phyloP scores from a whole-genome alignment of 2,329 filamentous ascomycete genomes.

The Juglanconis oblonga region DNA sequence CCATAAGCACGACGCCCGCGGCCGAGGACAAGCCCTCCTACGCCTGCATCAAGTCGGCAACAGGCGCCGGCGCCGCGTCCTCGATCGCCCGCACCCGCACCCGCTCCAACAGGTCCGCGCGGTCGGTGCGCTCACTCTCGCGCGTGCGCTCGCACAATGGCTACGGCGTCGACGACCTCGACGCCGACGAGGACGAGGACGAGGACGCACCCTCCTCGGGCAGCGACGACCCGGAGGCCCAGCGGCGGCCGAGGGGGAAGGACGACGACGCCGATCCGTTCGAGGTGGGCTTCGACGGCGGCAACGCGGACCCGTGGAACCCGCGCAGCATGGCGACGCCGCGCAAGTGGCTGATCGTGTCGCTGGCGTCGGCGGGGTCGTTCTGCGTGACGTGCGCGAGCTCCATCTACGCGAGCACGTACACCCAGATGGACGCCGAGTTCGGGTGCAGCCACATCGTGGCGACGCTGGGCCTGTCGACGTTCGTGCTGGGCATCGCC shows the following conservation, averaged over 20 bases:
- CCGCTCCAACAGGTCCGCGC: constrained; percentile 3
- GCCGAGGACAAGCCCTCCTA: constrained; percentile 18
- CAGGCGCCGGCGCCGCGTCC: constrained; percentile 3
- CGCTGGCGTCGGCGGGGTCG: constrained; percentile 70
- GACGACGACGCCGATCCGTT: constrained; percentile 41
- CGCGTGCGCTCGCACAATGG: constrained; percentile 41
- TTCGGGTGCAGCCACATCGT: constrained; percentile 70
- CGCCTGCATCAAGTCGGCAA: constrained; percentile 25
- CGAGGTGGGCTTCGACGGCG: constrained; percentile 69
- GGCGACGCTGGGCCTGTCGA: constrained; percentile 75
- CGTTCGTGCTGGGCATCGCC: constrained; percentile 76
- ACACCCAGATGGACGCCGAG: constrained; percentile 70
- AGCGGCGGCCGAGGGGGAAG: constrained; percentile 25
- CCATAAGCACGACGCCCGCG: constrained; percentile 9
- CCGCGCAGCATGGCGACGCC: constrained; percentile 64
- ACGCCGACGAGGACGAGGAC: constrained; percentile 14
- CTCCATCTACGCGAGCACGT: constrained; percentile 86
- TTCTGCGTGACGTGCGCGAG: constrained; percentile 86
- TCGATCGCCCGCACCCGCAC: constrained; percentile 10
- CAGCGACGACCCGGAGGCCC: neutral
- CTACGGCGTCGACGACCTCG: constrained; percentile 37
- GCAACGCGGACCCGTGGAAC: constrained; percentile 68
- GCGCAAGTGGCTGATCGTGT: constrained; percentile 78
- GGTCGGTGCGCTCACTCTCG: constrained; percentile 23
- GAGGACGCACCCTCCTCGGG: neutral